Evolutionary conservation across 352 stramenopile genomes (phyloP).

Genomic region (Pythium insidiosum): DNA sequence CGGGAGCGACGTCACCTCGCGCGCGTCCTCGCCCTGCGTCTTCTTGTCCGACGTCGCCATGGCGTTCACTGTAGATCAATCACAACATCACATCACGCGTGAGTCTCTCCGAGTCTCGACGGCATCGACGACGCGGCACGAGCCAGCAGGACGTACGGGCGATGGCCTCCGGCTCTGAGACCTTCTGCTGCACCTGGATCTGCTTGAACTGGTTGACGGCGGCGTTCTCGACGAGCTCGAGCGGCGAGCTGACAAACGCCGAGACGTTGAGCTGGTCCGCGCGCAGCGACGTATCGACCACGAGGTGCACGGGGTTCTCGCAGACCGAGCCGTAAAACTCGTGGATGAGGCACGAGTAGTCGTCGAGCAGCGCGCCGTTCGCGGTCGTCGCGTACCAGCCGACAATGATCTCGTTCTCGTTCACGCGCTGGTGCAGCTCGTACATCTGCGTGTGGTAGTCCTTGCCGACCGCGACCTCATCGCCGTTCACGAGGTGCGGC

Average conservation of each 20-base stretch:
- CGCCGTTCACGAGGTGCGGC: slow-evolving; percentile 93
- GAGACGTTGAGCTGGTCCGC: slow-evolving; percentile 82
- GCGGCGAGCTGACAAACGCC: slow-evolving; percentile 86
- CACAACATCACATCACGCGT: too few species aligned
- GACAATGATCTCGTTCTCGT: slow-evolving; percentile 93
- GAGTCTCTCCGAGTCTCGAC: too few species aligned
- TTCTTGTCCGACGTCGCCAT: slow-evolving; percentile 27
- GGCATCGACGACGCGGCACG: too few species aligned
- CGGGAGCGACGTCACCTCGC: slow-evolving; percentile 33
- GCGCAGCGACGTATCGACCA: slow-evolving; percentile 90
- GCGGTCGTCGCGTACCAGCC: slow-evolving; percentile 94
- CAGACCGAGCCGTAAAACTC: slow-evolving; percentile 97
- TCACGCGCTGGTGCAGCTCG: slow-evolving; percentile 91
- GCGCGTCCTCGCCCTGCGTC: slow-evolving; percentile 30
- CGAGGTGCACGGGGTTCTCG: slow-evolving; percentile 90
- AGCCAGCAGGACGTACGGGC: slow-evolving; percentile 74
- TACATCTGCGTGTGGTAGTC: slow-evolving; percentile 98
- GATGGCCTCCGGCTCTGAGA: slow-evolving; percentile 92
- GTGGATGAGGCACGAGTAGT: slow-evolving; percentile 96
- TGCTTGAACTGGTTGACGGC: slow-evolving; percentile 93
- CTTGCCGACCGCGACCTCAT: slow-evolving; percentile 96
- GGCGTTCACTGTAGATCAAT: slow-evolving; percentile 43
- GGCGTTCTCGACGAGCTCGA: slow-evolving; percentile 86
- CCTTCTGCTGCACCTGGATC: slow-evolving; percentile 89
- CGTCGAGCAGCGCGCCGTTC: slow-evolving; percentile 71